Evolutionary conservation across 345 rosid species (phyloP).

Genomic region (Brassica juncea): DNA sequence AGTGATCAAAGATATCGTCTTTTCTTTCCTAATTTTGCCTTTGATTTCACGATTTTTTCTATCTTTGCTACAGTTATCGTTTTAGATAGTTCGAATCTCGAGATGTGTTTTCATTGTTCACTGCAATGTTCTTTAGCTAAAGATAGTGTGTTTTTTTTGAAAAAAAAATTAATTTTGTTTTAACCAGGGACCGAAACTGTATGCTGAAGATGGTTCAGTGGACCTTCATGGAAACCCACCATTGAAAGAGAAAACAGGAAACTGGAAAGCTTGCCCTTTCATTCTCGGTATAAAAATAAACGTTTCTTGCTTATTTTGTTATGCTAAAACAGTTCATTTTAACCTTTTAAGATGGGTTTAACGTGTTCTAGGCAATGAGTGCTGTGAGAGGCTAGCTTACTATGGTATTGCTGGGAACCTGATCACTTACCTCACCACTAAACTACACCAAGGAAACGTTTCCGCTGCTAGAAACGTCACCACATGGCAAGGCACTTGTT

Average conservation of each 20-base stretch:
- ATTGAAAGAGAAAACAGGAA: background rate
- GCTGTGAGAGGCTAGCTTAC: conserved; percentile 61
- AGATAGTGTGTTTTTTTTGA: background rate
- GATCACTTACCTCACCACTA: conserved; percentile 30
- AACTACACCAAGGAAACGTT: conserved; percentile 24
- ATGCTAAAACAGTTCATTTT: too few relatives aligned
- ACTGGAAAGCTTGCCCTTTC: background rate
- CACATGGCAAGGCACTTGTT: conserved; percentile 67
- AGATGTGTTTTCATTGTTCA: background rate
- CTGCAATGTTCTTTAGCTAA: background rate
- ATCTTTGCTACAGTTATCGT: too few relatives aligned
- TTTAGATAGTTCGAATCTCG: background rate
- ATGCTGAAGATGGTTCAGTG: background rate
- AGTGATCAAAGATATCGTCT: background rate
- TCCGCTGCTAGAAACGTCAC: conserved; percentile 54
- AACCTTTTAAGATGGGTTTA: too few relatives aligned
- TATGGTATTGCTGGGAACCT: conserved; percentile 37
- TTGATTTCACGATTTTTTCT: too few relatives aligned
- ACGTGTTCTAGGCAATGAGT: conserved; percentile 15
- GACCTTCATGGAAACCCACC: background rate
- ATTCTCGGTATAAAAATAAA: background rate
- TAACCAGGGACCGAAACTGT: conserved; percentile 34
- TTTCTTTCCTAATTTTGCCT: background rate
- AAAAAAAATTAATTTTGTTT: conserved; percentile 12
- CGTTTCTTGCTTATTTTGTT: too few relatives aligned